Percentiles rank a stretch among this genome's conserved stretches.
Conservation (phyloP, 2,329 filamentous ascomycete species). For the Penicillium verrucosum region DNA sequence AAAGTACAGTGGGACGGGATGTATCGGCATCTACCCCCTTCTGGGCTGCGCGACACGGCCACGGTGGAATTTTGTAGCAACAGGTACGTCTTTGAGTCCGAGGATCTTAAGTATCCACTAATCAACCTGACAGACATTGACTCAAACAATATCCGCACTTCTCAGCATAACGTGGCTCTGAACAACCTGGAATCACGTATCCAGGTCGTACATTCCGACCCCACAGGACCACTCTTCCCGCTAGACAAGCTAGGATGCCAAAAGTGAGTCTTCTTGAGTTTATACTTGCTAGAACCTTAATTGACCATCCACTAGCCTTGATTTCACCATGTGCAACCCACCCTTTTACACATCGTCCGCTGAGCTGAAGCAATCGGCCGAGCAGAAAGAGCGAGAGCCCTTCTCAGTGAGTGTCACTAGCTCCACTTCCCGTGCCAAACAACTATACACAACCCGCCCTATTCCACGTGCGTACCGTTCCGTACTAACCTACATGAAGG, state of each 20-base stretch:
- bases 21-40: constrained; percentile 87
- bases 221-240: constrained; percentile 60
- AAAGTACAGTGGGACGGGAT: constrained; percentile 67
- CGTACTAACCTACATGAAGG: constrained; percentile 16
- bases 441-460: background rate
- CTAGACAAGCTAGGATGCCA: constrained; percentile 45
- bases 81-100: constrained; percentile 42
- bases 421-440: background rate
- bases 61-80: constrained; percentile 69
- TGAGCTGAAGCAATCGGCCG: constrained; percentile 65
- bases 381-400: constrained; percentile 64
- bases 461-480: background rate
- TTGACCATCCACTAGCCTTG: constrained; percentile 47
- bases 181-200: constrained; percentile 68
- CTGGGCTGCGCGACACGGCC: constrained; percentile 68
- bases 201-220: constrained; percentile 56
- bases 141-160: constrained; percentile 62
- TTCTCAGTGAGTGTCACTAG: constrained; percentile 56
- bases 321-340: constrained; percentile 92
- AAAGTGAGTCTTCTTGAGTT: constrained; percentile 12
- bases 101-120: background rate
- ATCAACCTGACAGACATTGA: constrained; percentile 64
- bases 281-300: background rate
- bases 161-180: constrained; percentile 61
- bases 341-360: constrained; percentile 79